These are phyloP conservation scores for Diplodia corticola DNA, from an alignment of 2,329 filamentous ascomycete genomes.

Conservation along the genomic window DNA sequence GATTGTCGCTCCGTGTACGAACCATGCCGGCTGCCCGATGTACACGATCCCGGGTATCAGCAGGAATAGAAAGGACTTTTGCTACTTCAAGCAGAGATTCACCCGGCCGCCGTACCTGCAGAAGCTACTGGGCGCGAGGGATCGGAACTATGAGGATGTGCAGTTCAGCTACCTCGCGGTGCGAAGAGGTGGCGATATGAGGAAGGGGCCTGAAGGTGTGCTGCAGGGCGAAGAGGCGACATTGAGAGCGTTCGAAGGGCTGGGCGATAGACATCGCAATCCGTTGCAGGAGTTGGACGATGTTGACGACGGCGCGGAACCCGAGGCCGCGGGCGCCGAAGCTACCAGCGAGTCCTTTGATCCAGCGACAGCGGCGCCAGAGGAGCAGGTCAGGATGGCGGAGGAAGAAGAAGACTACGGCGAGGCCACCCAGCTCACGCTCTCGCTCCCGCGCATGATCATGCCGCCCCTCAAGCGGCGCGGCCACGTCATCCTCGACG, in stretches of 20 bases:
- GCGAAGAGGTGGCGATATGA: conserved; percentile 69
- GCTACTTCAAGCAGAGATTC: conserved; percentile 87
- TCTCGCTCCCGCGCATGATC: conserved; percentile 75
- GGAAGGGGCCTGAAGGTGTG: conserved; percentile 39
- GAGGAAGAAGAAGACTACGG: neutral
- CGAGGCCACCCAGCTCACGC: conserved; percentile 45
- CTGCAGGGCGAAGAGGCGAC: conserved; percentile 61
- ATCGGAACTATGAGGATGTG: conserved; percentile 84
- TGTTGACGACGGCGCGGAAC: conserved; percentile 22
- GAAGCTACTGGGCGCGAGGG: conserved; percentile 65
- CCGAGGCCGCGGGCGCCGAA: conserved; percentile 25
- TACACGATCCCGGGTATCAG: conserved; percentile 71
- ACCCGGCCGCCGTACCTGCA: conserved; percentile 82
- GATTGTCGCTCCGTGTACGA: conserved; percentile 74
- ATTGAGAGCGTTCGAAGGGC: conserved; percentile 68
- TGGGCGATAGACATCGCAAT: conserved; percentile 42
- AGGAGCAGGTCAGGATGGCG: neutral
- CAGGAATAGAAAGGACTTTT: conserved; percentile 80
- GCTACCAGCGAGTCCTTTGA: neutral
- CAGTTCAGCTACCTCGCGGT: conserved; percentile 88
- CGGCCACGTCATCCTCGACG: conserved; percentile 83
- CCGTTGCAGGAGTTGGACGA: conserved; percentile 7
- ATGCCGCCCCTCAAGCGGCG: conserved; percentile 81
- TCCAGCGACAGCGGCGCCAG: neutral
- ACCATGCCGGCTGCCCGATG: conserved; percentile 86